Conservation (phyloP, 2,329 filamentous ascomycete species). For the Arthrobotrys sphaeroides region DNA sequence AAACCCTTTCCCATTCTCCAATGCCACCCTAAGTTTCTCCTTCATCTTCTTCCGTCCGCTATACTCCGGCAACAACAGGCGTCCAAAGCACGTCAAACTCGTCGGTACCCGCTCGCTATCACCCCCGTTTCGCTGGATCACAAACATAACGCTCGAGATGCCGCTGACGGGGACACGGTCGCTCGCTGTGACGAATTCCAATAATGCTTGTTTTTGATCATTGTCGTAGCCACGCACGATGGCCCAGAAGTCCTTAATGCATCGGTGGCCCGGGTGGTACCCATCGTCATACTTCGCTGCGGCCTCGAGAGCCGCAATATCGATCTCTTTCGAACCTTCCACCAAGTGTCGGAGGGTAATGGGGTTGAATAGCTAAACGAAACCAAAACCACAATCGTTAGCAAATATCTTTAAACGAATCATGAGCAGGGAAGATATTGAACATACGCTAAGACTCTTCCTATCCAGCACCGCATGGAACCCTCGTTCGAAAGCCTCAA, state of each 20-base stretch:
- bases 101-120: conserved; percentile 74
- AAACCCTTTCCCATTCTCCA: conserved; percentile 89
- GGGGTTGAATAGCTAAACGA: conserved; percentile 73
- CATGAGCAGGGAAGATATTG: conserved; percentile 4
- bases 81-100: conserved; percentile 92
- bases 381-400: background rate
- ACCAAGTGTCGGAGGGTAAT: conserved; percentile 77
- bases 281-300: conserved; percentile 80
- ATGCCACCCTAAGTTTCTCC: conserved; percentile 80
- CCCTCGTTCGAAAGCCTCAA: conserved; percentile 79
- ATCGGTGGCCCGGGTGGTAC: conserved; percentile 74
- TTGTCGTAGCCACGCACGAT: conserved; percentile 75
- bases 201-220: conserved; percentile 75
- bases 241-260: conserved; percentile 83
- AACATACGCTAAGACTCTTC: conserved; percentile 69
- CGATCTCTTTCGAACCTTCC: conserved; percentile 83
- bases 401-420: background rate
- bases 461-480: conserved; percentile 79
- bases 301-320: conserved; percentile 75
- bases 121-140: conserved; percentile 79
- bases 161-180: conserved; percentile 90
- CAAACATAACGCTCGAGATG: conserved; percentile 81
- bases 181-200: conserved; percentile 95
- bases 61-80: conserved; percentile 85
- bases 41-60: conserved; percentile 71